Percentiles rank a stretch among this genome's conserved stretches.
phyloP scores from a whole-genome alignment of 495 filamentous ascomycete genomes.

The Trichoderma gamsii region DNA sequence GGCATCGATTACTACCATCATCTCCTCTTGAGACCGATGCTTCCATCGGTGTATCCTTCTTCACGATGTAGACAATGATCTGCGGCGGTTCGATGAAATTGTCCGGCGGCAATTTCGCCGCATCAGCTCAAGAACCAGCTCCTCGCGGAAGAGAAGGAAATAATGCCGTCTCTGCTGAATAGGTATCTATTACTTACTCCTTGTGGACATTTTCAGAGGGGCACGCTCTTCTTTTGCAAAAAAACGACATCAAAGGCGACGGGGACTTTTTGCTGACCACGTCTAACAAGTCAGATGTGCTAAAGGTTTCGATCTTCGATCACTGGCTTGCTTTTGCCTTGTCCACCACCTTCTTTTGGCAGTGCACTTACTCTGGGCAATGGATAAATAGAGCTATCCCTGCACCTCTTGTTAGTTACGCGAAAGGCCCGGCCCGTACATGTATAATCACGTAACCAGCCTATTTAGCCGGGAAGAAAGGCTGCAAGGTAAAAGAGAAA shows the following conservation, averaged over 20 bases:
- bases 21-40: not conserved
- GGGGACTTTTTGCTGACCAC: not conserved
- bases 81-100: not conserved
- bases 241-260: not conserved
- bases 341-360: not conserved
- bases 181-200: not conserved
- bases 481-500: not conserved
- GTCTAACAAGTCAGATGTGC: not conserved
- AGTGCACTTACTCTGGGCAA: not conserved
- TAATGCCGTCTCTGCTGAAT: not conserved
- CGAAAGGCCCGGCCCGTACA: not conserved
- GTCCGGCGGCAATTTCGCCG: not conserved
- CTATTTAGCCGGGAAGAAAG: conserved; percentile 1
- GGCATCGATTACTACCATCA: not conserved
- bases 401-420: not conserved
- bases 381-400: not conserved
- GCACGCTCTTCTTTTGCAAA: not conserved
- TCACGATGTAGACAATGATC: not conserved
- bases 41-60: not conserved
- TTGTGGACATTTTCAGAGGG: not conserved
- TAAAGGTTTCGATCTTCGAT: not conserved
- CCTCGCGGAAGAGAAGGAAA: not conserved
- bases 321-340: not conserved
- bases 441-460: not conserved
- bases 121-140: not conserved